Evolutionary conservation across 75 land plant genomes (phyloP).

Genomic region (Sequoia sempervirens): DNA sequence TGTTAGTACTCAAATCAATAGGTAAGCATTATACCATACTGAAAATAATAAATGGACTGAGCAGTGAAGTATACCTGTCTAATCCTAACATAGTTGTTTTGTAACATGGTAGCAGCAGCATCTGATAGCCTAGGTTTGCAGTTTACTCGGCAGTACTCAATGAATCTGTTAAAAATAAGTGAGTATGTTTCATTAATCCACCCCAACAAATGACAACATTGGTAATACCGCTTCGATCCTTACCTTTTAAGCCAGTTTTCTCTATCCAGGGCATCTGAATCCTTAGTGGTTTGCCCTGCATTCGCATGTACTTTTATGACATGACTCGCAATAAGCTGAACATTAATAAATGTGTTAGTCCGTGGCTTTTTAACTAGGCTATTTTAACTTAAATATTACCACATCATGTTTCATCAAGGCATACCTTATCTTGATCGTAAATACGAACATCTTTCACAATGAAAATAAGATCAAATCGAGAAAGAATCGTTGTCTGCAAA

Average conservation of each 20-base stretch:
- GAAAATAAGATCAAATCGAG: constrained; percentile 95
- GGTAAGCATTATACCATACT: neutral
- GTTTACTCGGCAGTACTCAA: constrained; percentile 65
- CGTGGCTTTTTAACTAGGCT: too few relatives aligned
- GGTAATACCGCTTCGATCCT: neutral
- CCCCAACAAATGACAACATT: neutral
- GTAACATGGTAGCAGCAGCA: constrained; percentile 64
- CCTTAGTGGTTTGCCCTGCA: too few relatives aligned
- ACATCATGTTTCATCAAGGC: too few relatives aligned
- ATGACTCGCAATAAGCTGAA: too few relatives aligned
- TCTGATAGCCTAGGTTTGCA: constrained; percentile 82
- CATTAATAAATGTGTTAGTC: too few relatives aligned
- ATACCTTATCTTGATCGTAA: constrained; percentile 65
- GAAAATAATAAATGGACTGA: constrained; percentile 1
- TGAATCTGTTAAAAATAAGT: constrained; percentile 39
- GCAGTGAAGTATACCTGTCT: constrained; percentile 51
- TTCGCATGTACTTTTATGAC: too few relatives aligned
- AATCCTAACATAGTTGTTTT: constrained; percentile 80
- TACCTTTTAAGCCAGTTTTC: constrained; percentile 97
- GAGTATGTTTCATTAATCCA: neutral
- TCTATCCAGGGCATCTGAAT: constrained; percentile 44
- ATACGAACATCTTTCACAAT: constrained; percentile 91
- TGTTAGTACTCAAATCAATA: neutral
- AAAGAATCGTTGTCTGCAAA: constrained; percentile 94
- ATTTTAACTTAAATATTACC: too few relatives aligned